Percentiles rank a stretch among this genome's conserved stretches.
Evolutionary conservation across 1,284 basidiomycete species (phyloP).

Genomic region (Fereydounia khargensis): DNA sequence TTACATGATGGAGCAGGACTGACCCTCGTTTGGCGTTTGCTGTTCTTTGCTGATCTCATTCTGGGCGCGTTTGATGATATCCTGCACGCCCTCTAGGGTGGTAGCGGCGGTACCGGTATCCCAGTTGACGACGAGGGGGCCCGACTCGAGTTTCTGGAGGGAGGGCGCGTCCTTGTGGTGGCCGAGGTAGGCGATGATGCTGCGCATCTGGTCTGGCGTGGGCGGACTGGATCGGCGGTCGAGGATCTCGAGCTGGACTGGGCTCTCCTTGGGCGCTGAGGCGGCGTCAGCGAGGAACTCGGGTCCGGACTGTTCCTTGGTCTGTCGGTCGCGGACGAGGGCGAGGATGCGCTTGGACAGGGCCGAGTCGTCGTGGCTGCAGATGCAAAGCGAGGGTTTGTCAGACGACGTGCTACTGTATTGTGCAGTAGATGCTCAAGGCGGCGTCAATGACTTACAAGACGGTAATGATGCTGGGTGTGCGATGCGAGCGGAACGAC

Average conservation of each 20-base stretch:
- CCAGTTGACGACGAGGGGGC: slow-evolving; percentile 30
- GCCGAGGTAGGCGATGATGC: slow-evolving; percentile 25
- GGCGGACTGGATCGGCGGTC: slow-evolving; percentile 16
- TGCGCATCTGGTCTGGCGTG: slow-evolving; percentile 18
- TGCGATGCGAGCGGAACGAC: slow-evolving; percentile 26
- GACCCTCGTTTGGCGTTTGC: not conserved
- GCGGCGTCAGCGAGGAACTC: slow-evolving; percentile 14
- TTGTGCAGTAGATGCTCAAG: not conserved
- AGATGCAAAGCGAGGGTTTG: not conserved
- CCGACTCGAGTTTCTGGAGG: slow-evolving; percentile 15
- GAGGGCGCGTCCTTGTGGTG: not conserved
- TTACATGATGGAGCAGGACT: too few species aligned
- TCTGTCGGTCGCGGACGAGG: too few species aligned
- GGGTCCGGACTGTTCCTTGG: too few species aligned
- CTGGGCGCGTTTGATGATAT: slow-evolving; percentile 11
- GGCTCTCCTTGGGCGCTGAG: slow-evolving; percentile 1
- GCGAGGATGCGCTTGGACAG: slow-evolving; percentile 20
- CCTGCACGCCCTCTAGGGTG: slow-evolving; percentile 11
- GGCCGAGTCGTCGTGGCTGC: slow-evolving; percentile 10
- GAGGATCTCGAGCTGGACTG: slow-evolving; percentile 21
- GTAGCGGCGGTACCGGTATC: slow-evolving; percentile 21
- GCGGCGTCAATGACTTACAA: slow-evolving; percentile 10
- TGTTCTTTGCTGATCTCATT: too few species aligned
- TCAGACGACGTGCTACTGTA: too few species aligned
- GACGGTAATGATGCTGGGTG: slow-evolving; percentile 23